Conservation (phyloP, 2,329 filamentous ascomycete species). For the Myriosclerotinia curreyana region DNA sequence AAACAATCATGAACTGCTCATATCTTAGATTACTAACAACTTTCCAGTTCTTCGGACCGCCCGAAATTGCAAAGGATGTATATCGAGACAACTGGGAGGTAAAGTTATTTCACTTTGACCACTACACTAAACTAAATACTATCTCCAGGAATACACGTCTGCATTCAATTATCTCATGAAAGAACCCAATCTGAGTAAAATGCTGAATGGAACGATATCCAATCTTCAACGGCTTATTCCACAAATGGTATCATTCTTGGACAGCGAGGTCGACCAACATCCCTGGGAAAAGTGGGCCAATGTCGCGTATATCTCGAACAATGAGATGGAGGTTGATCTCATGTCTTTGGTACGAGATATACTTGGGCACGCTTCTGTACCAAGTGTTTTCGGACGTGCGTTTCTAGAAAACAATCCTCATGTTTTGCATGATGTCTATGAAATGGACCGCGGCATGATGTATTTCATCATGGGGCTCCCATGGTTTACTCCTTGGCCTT, state of each 20-base stretch:
- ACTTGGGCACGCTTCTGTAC: constrained; percentile 49
- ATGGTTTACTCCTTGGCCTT: constrained; percentile 52
- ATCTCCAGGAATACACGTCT: constrained; percentile 3
- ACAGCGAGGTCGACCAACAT: constrained; percentile 58
- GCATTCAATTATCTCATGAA: constrained; percentile 43
- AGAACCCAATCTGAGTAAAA: constrained; percentile 46
- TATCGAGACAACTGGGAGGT: constrained; percentile 35
- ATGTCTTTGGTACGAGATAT: constrained; percentile 55
- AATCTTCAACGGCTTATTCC: constrained; percentile 47
- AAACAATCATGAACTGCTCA: not conserved
- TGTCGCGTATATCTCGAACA: constrained; percentile 44
- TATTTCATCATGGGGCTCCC: constrained; percentile 54
- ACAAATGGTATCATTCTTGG: constrained; percentile 57
- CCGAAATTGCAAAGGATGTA: constrained; percentile 29
- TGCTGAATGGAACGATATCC: constrained; percentile 41
- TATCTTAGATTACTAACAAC: not conserved
- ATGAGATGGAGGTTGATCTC: constrained; percentile 51
- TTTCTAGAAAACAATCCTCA: constrained; percentile 51
- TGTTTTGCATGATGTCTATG: constrained; percentile 54
- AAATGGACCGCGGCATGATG: constrained; percentile 52
- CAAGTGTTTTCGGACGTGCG: constrained; percentile 51
- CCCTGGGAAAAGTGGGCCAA: constrained; percentile 57
- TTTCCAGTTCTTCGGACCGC: constrained; percentile 36
- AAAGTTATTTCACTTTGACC: constrained; percentile 33
- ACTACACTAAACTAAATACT: constrained; percentile 32